Evolutionary conservation across 2,329 filamentous ascomycete species (phyloP).

Genomic region (Exophiala oligosperma): DNA sequence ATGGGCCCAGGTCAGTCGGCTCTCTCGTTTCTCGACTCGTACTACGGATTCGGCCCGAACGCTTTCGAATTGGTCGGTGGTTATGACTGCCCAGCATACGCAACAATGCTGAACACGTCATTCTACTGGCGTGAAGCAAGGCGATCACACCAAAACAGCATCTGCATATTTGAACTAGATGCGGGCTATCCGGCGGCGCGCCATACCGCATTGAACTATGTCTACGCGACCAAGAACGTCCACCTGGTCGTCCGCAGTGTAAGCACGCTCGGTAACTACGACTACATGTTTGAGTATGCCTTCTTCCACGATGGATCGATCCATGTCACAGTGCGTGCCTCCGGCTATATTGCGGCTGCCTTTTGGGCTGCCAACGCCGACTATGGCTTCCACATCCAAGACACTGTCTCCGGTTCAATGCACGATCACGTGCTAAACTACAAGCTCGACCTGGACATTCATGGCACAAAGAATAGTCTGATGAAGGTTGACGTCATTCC

Average conservation of each 20-base stretch:
- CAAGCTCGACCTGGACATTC: constrained; percentile 40
- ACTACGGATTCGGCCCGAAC: constrained; percentile 33
- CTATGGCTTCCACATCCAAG: constrained; percentile 38
- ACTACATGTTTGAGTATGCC: constrained; percentile 51
- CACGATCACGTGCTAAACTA: constrained; percentile 41
- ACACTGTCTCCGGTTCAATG: constrained; percentile 35
- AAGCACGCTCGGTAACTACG: constrained; percentile 57
- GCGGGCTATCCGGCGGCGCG: constrained; percentile 34
- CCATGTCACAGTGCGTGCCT: constrained; percentile 51
- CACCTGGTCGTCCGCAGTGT: constrained; percentile 47
- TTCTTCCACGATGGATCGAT: constrained; percentile 55
- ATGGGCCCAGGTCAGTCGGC: constrained; percentile 30
- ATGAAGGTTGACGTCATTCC: constrained; percentile 28
- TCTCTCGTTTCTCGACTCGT: constrained; percentile 35
- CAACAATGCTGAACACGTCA: constrained; percentile 14
- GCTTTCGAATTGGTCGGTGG: constrained; percentile 30
- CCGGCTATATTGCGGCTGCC: constrained; percentile 31
- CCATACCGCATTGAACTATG: constrained; percentile 24
- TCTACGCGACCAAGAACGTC: constrained; percentile 24
- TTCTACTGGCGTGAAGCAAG: constrained; percentile 7
- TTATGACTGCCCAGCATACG: constrained; percentile 30
- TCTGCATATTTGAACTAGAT: constrained; percentile 30
- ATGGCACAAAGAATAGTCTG: constrained; percentile 40
- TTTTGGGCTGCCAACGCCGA: constrained; percentile 31
- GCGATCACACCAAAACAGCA: constrained; percentile 34